Percentiles rank a stretch among this genome's conserved stretches.
These are phyloP conservation scores for Marchantia polymorpha DNA, from an alignment of 225 moss, liverwort and hornwort genomes.

Conservation along the genomic window DNA sequence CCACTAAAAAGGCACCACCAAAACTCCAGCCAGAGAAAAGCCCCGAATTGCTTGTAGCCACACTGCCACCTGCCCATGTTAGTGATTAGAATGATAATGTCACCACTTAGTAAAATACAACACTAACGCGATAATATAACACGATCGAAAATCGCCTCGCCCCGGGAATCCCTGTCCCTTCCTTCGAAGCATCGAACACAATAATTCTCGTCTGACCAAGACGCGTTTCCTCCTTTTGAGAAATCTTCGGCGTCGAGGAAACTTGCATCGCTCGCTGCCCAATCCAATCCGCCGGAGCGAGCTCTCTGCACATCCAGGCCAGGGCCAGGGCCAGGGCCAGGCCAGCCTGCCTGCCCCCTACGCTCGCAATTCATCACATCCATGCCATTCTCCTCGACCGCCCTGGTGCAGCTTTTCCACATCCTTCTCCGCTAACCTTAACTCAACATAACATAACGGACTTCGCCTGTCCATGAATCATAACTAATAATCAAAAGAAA, in stretches of 20 bases:
- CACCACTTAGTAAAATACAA: no score
- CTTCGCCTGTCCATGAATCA: background rate
- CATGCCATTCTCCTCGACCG: background rate
- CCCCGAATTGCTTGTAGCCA: no score
- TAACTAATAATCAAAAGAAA: background rate
- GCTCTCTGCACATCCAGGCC: background rate
- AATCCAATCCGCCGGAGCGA: background rate
- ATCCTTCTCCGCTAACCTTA: background rate
- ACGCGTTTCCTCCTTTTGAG: constrained; percentile 6
- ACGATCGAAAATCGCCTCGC: no score
- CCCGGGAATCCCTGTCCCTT: background rate
- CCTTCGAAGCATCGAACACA: background rate
- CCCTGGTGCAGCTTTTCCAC: background rate
- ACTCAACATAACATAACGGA: background rate
- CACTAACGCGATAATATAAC: no score
- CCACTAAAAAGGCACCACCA: no score
- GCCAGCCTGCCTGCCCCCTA: background rate
- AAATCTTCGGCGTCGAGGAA: background rate
- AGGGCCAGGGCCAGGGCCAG: background rate
- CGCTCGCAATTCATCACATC: no score
- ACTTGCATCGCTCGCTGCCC: background rate
- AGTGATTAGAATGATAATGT: no score
- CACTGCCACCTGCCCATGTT: no score
- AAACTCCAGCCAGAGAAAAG: no score
- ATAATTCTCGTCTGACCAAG: constrained; percentile 5